Percentiles rank a stretch among this genome's conserved stretches.
Conservation (phyloP, 1,284 basidiomycete species). For the Leccinum pseudoinsigne region DNA sequence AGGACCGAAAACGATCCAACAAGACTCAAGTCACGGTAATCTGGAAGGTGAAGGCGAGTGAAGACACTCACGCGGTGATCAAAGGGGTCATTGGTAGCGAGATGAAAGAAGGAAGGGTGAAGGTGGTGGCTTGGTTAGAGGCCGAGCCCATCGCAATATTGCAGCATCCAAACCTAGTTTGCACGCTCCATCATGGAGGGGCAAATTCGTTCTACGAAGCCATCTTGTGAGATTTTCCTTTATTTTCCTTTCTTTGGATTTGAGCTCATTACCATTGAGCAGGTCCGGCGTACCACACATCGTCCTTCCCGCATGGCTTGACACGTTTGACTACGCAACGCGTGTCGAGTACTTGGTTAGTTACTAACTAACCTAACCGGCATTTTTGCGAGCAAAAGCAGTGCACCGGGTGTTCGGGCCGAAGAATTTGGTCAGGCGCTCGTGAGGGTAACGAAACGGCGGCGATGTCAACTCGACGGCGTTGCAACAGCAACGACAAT, state of each 20-base stretch:
- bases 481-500: too few relatives aligned
- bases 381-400: constrained; percentile 9
- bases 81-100: not conserved
- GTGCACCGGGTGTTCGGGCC: constrained; percentile 8
- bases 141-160: constrained; percentile 12
- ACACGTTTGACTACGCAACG: constrained; percentile 15
- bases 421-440: constrained; percentile 5
- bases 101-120: not conserved
- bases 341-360: constrained; percentile 8
- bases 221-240: constrained; percentile 9
- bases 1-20: not conserved
- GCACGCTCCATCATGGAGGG: constrained; percentile 16
- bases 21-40: constrained; percentile 3
- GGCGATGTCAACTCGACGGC: too few relatives aligned
- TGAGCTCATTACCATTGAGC: not conserved
- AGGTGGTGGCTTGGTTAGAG: constrained; percentile 7
- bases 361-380: constrained; percentile 3
- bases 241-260: not conserved
- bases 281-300: constrained; percentile 13
- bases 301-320: constrained; percentile 15
- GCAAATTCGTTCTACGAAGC: constrained; percentile 18
- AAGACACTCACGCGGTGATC: not conserved
- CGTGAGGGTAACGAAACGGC: not conserved
- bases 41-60: constrained; percentile 8
- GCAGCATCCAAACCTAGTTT: constrained; percentile 14